Evolutionary conservation across 2,329 filamentous ascomycete species (phyloP).

Genomic region (Fusarium redolens): DNA sequence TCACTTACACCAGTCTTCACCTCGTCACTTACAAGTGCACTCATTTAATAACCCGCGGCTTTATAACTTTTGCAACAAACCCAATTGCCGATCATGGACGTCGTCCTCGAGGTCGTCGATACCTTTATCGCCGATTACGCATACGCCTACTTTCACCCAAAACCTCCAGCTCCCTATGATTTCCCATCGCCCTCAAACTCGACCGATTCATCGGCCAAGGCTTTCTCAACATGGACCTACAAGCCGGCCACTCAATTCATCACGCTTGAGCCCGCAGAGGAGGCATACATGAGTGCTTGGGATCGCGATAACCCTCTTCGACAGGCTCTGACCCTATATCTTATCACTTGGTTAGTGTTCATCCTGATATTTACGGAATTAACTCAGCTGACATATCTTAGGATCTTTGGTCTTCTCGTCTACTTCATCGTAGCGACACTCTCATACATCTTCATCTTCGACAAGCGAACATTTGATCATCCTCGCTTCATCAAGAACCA

Average conservation of each 20-base stretch:
- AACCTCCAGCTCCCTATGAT: conserved; percentile 64
- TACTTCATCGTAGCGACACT: conserved; percentile 88
- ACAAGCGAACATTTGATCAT: conserved; percentile 88
- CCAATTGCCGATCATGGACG: conserved; percentile 76
- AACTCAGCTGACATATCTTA: conserved; percentile 50
- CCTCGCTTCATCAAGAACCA: conserved; percentile 97
- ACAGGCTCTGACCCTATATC: conserved; percentile 79
- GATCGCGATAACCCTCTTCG: conserved; percentile 81
- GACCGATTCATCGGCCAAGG: conserved; percentile 61
- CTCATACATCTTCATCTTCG: conserved; percentile 90
- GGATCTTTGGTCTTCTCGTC: conserved; percentile 84
- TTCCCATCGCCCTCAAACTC: conserved; percentile 62
- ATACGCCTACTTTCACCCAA: conserved; percentile 79
- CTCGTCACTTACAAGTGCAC: not conserved
- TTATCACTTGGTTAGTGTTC: conserved; percentile 82
- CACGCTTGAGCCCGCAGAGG: conserved; percentile 75
- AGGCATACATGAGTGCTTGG: conserved; percentile 83
- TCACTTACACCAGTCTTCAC: conserved; percentile 21
- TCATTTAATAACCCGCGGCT: not conserved
- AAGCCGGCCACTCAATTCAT: conserved; percentile 79
- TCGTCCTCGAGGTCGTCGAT: conserved; percentile 88
- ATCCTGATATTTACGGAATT: not conserved
- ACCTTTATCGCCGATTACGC: conserved; percentile 82
- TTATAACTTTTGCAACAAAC: not conserved
- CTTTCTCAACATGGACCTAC: conserved; percentile 74